Evolutionary conservation across 2,329 filamentous ascomycete genomes (phyloP), one percentile per base, ranked within the genome.

Genomic region (Fusarium miscanthi): DNA sequence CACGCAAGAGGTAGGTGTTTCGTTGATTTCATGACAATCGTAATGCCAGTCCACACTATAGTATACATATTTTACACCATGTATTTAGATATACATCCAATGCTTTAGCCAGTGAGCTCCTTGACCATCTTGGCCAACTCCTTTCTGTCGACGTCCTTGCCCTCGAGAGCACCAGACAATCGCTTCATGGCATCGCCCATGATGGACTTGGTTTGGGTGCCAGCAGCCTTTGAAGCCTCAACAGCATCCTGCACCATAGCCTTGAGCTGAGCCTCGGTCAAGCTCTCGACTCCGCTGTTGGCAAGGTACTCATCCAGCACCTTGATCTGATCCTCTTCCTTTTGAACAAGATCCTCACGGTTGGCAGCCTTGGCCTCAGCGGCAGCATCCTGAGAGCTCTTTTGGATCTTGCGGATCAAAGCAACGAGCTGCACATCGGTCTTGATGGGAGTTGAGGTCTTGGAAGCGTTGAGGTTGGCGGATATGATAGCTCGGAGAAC

Each of bases 401-500:
- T 86, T 27, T 88, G 87, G 57, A 90, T 87, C 81, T 91, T 92
- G 71, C 89, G 87, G 62, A 96, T 86, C 53, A 95, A 84, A 12
- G 86, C 83, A 33, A 94, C 88, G 61, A 95, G 85, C 77, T 92
- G 89, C 71, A 88, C 86, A 80, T 95, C 92, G 27, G 89, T 93
- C 60, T 84, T 85, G 77, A 95, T 89, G n/a, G 93, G 93, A 42
- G 84, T 85, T 42, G 86, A 78, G 19, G 92, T 94, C 82, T 95
- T 95, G 79, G 90, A 91, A 38, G 92, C 90, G 81, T 94, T 95
- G 75, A 91, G 90, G 69, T 92, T 90, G 70, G 92, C 88, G 37
- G 92, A 86, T 72, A 95, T 87, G 69, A 95, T 83, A 43, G 86
- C 81, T 74, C 93, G 91, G 53, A 95, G 86, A 41, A 93, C 92